Evolutionary conservation across 768 basidiomycete species (phyloP), one percentile per base, ranked within the genome.

Genomic region (Pleurotus djamor): DNA sequence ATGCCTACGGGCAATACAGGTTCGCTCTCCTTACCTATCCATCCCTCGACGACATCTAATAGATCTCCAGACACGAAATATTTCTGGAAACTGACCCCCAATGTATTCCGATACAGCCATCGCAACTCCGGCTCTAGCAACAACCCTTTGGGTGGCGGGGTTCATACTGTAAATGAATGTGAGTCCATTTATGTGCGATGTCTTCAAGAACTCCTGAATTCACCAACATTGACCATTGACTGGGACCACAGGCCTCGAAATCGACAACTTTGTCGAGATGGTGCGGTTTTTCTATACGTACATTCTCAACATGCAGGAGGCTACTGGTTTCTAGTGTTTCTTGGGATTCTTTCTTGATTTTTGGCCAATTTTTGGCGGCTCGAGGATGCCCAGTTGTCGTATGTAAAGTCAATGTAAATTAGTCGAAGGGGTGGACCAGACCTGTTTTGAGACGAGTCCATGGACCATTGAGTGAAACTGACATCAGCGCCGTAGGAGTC

Each of bases 101-200:
- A 83, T 63, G 90, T 92, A 61, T 91, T 89, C 80, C 84, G 90
- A n/a, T 92, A 91, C 67, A 75, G 67, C 57, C 82, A 83, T 59
- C 69, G 69, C 8, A 78, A 77, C 59, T 68, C 66, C 13, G 75
- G 70, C 5, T 71, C 71, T 36, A 65, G 64, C 35, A 67, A 69
- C 0, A 70, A 67, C 16, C 65, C 71, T 34, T 62, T 75, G 17
- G 52, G 52, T n/a, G 71, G 71, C 51, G 79, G 79, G 1, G 72
- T 86, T n/a, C 91, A 91, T 69, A 89, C 89, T 3, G 82, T 90
- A 28, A 82, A 91, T 60, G 91, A 91, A 78, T 78, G 88, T 87
- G 65, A 67, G 82, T 67, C 9, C 13, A 14, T 28, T 17, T 8
- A 33, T 51, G 9, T 4, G 10, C 16, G 28, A 48, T 48, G 13